Evolutionary conservation across 2,329 filamentous ascomycete genomes (phyloP), one percentile per base, ranked within the genome.

Genomic region (Purpureocillium lavendulum): DNA sequence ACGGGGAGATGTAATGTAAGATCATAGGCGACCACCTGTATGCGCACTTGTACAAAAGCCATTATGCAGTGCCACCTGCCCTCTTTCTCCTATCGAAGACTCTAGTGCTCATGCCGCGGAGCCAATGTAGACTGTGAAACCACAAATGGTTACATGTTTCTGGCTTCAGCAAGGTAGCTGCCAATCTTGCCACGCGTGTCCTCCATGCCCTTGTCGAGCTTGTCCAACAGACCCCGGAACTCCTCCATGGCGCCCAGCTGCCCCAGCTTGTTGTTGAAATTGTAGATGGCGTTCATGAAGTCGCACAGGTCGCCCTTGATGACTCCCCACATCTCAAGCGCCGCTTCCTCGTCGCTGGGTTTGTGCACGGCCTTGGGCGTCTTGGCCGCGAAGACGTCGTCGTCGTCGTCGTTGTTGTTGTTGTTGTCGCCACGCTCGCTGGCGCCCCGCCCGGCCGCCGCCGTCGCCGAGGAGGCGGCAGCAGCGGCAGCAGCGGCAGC

Each of bases 1-100:
- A 5, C 16, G n/a, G 15, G 30, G 34, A 4, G 29, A 13, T 36
- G 21, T 37, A 26, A 35, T 45, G 43, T 45, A 45, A 42, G 31
- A 46, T 39, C 40, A 39, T 36, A 14, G 29, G 21, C 21, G 5
- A 26, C 21, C 21, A 5, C 10, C 21, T 39, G 38, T 39, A 35
- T 15, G 17, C 28, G 15, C 35, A 10, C 12, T 8, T 30, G 26
- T 36, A 36, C 30, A 30, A 18, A 30, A 36, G 3, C 15, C 16
- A 26, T 26, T 5, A 6, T 10, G 10, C 21, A 5, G 21, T 26
- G 21, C 21, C 10, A 6, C 10, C 21, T 26, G 21, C 21, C 6
- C 10, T 26, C 6, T 26, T 26, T 5, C 21, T 26, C 21, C 21
- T 26, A 26, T 26, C 5, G 21, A 26, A 26, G 21, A 10, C 21